Percentiles rank a stretch among this genome's conserved stretches.
Conservation (phyloP, 495 filamentous ascomycete species). For the Patellaria atrata region DNA sequence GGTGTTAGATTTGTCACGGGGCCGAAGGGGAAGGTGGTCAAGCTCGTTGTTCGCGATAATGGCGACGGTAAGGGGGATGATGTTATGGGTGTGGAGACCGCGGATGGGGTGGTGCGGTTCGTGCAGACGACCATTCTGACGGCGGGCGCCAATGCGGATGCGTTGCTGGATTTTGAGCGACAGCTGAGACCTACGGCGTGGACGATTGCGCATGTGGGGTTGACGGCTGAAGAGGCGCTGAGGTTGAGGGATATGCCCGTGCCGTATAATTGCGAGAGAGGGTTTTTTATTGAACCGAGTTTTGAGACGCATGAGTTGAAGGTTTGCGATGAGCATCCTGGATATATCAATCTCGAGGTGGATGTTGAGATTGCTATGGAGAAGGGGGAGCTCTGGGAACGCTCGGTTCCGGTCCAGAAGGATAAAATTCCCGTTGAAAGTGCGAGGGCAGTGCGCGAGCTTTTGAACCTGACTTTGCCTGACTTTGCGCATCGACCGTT, state of each 20-base stretch:
- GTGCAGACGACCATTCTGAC: conserved; percentile 33
- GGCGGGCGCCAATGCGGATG: conserved; percentile 35
- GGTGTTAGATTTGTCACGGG: conserved; percentile 35
- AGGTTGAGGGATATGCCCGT: conserved; percentile 35
- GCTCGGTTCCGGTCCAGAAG: conserved; percentile 33
- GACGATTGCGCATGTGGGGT: conserved; percentile 37
- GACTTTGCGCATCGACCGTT: conserved; percentile 35
- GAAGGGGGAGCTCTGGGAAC: conserved; percentile 21
- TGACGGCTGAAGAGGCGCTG: conserved; percentile 32
- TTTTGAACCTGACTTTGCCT: conserved; percentile 37
- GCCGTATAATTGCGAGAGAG: conserved; percentile 36
- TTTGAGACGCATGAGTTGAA: conserved; percentile 37
- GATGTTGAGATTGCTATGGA: too few relatives aligned
- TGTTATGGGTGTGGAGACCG: conserved; percentile 28
- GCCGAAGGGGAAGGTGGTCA: conserved; percentile 25
- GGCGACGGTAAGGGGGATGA: conserved; percentile 17
- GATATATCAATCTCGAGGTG: conserved; percentile 35
- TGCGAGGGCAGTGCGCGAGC: conserved; percentile 29
- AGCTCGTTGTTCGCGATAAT: background rate
- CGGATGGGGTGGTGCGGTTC: conserved; percentile 23
- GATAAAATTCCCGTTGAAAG: conserved; percentile 35
- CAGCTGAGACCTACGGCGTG: conserved; percentile 42
- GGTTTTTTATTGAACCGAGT: conserved; percentile 44
- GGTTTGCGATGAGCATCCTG: conserved; percentile 43
- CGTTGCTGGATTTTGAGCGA: conserved; percentile 35